Base-by-base conservation (phyloP, 2,329 filamentous ascomycete genomes). In the Colletotrichum coccodes region DNA sequence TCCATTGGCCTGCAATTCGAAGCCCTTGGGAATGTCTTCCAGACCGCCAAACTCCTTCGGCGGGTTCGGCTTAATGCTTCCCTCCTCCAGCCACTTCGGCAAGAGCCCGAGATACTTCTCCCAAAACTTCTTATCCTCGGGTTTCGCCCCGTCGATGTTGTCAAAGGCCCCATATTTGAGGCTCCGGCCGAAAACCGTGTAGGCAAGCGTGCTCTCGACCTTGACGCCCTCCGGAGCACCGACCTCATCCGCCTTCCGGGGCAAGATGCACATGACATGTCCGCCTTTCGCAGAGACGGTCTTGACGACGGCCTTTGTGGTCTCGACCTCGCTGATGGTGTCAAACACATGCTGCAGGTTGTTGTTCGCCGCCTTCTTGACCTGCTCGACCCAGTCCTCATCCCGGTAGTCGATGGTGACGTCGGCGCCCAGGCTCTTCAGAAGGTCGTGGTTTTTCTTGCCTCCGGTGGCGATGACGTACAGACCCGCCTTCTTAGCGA, bases 391-490 rank as follows among this genome's bases (percentile, higher is more conserved):
- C 67, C 67, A 70, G 44, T 70, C 52, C 23, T 49, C 54, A 3
- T 70, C 70, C 34, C 74, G 76, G 76, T 88, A 85, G 76, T 88
- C 84, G 63, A 87, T 83, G 18, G 77, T 79, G 6, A 76, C 74
- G 23, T 82, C 81, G 9, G 85, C 86, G n/a, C 86, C 86, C 3
- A 82, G 79, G 1, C 73, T 75, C 65, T 76, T 76, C 21, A 84
- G 77, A 4, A 82, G 78, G 1, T 75, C 79, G 46, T 77, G 76
- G 71, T 85, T 84, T 28, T 68, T 69, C 5, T 77, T 73, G 57
- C 57, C 50, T 6, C 56, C 67, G 0, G 67, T 70, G 7, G 67
- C 64, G 16, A 71, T 68, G n/a, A 71, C 69, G 30, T 8, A 32
- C 1, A 69, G 18, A 3, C 69, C 69, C 11, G 57, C 61, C 60